Percentiles rank a stretch among this genome's conserved stretches.
Conservation (phyloP, 129 eudicot genomes). For the Calendula officinalis region DNA sequence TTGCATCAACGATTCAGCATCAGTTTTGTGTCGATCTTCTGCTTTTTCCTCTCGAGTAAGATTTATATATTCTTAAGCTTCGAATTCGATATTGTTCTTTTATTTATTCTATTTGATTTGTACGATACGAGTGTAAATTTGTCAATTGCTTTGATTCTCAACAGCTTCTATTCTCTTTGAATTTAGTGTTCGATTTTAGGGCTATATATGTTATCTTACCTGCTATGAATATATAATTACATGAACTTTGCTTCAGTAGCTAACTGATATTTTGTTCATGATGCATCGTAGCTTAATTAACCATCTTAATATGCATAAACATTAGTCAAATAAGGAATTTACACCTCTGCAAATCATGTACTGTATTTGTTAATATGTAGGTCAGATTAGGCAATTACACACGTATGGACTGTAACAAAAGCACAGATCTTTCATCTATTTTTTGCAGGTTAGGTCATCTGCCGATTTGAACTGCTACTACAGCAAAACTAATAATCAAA, state of each 20-base stretch:
- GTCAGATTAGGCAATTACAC: no score
- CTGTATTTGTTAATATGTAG: neutral
- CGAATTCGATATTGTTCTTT: no score
- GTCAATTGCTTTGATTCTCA: neutral
- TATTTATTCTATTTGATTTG: neutral
- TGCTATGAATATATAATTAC: no score
- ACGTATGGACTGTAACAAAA: neutral
- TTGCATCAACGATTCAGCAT: neutral
- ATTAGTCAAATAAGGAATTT: no score
- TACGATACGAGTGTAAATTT: no score
- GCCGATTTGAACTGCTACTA: neutral
- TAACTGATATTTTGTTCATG: no score
- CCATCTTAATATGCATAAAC: no score
- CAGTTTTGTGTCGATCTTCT: neutral
- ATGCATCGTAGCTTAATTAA: no score
- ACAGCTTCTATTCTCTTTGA: neutral
- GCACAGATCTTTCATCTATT: conserved; percentile 10
- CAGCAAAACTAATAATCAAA: conserved; percentile 1
- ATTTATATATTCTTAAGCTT: no score
- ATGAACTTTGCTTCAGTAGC: no score
- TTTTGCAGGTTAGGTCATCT: conserved; percentile 19
- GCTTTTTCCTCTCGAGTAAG: neutral
- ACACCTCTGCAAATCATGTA: neutral
- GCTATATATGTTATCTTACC: no score
- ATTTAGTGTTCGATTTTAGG: no score